Evolutionary conservation across 2,329 filamentous ascomycete species (phyloP).

Genomic region (Fusarium papillatum): DNA sequence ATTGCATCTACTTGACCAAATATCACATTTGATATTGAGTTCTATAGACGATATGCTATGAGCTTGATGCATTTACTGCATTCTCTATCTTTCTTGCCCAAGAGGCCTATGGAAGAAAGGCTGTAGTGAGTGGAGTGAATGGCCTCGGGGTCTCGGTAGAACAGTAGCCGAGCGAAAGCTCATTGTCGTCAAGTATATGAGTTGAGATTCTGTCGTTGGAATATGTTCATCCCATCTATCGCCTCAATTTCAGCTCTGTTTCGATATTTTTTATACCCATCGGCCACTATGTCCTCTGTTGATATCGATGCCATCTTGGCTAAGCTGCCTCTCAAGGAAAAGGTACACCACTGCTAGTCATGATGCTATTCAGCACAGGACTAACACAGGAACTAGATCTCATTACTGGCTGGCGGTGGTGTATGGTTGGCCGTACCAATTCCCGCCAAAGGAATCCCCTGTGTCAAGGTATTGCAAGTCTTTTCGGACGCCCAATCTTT

Average conservation of each 20-base stretch:
- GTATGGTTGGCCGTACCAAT: constrained; percentile 43
- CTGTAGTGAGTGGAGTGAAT: not conserved
- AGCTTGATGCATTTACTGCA: no score
- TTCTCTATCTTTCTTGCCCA: no score
- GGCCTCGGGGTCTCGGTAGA: not conserved
- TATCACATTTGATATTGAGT: no score
- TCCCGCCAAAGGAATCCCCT: constrained; percentile 37
- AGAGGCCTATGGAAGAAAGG: no score
- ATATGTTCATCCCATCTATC: rapidly evolving
- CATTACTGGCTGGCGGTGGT: constrained; percentile 42
- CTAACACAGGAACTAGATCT: constrained; percentile 24
- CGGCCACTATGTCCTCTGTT: not conserved
- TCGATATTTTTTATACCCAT: not conserved
- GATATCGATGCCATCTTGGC: not conserved
- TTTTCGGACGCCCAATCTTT: not conserved
- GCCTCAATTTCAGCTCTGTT: not conserved
- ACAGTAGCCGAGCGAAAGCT: no score
- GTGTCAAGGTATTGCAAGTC: constrained; percentile 26
- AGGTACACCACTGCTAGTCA: not conserved
- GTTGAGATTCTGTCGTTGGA: not conserved
- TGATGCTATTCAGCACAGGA: not conserved
- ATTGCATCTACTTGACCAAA: no score
- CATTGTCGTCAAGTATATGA: not conserved
- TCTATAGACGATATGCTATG: no score
- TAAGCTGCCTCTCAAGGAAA: not conserved